These are phyloP conservation scores for Metschnikowia noctiluminum DNA, from an alignment of 805 yeast genomes.

Conservation along the genomic window DNA sequence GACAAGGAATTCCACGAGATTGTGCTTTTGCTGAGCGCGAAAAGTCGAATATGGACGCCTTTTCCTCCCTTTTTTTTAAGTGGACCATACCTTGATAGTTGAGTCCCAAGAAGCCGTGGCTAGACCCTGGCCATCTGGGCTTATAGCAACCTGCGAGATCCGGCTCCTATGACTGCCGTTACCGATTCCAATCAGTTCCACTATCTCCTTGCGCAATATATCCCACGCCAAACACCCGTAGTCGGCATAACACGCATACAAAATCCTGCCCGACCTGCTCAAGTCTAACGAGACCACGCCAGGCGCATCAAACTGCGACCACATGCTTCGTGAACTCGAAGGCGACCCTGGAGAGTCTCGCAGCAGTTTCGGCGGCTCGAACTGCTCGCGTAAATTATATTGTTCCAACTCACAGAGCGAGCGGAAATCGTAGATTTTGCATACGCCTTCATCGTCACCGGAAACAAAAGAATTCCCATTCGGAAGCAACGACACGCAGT, in stretches of 20 bases:
- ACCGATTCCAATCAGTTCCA: constrained; percentile 59
- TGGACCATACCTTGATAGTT: constrained; percentile 64
- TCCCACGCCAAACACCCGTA: constrained; percentile 80
- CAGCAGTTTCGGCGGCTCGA: constrained; percentile 11
- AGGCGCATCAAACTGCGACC: constrained; percentile 49
- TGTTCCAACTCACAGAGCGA: constrained; percentile 65
- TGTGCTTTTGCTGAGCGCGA: too few relatives aligned
- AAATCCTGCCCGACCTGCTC: constrained; percentile 67
- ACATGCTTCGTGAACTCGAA: constrained; percentile 6
- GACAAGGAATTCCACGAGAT: too few relatives aligned
- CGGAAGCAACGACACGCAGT: constrained; percentile 57
- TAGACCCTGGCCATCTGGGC: constrained; percentile 73
- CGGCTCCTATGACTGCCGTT: constrained; percentile 48
- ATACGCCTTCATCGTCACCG: constrained; percentile 76
- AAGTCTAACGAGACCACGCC: constrained; percentile 73
- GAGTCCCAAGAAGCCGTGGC: constrained; percentile 82
- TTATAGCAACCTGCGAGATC: constrained; percentile 58
- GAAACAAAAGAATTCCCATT: constrained; percentile 67
- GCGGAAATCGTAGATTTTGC: constrained; percentile 71
- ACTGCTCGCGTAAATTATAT: constrained; percentile 34
- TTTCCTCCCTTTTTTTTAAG: not conserved
- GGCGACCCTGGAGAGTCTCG: constrained; percentile 9
- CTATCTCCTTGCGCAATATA: constrained; percentile 56
- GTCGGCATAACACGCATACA: constrained; percentile 75
- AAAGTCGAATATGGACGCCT: too few relatives aligned